These are phyloP conservation scores for Venturia aucupariae DNA, from an alignment of 2,329 filamentous ascomycete species.

Conservation along the genomic window DNA sequence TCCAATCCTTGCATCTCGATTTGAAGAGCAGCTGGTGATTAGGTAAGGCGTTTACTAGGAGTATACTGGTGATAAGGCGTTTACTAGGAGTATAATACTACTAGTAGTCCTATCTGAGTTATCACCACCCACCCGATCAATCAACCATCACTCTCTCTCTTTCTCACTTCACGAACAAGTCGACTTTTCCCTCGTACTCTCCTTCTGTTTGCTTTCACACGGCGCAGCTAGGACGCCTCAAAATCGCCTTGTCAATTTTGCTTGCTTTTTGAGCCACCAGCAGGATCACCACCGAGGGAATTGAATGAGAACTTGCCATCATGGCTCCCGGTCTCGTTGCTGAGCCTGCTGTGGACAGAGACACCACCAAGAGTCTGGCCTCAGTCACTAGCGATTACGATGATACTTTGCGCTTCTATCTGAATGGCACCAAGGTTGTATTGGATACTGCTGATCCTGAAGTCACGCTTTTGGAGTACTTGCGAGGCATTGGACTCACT, in stretches of 20 bases:
- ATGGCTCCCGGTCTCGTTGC: conserved; percentile 53
- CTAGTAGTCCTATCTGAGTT: too few relatives aligned
- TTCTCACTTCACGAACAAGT: background rate
- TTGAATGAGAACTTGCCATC: background rate
- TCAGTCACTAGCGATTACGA: conserved; percentile 69
- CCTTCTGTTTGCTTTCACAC: background rate
- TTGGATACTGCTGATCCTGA: conserved; percentile 86
- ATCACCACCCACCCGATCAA: background rate
- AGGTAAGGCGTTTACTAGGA: background rate
- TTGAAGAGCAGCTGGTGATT: background rate
- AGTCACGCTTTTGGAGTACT: conserved; percentile 82
- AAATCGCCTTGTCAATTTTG: background rate
- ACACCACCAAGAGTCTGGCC: conserved; percentile 40
- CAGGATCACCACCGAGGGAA: background rate
- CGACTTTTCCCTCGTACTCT: background rate
- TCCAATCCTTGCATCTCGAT: background rate
- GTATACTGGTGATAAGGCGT: too few relatives aligned
- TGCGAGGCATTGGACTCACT: conserved; percentile 84
- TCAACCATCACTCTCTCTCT: background rate
- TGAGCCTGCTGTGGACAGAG: conserved; percentile 37
- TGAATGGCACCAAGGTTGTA: conserved; percentile 85
- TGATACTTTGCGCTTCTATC: conserved; percentile 82
- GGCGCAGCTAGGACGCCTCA: background rate
- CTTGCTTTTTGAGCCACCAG: background rate
- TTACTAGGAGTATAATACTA: too few relatives aligned